Conservation (phyloP, 805 yeast species). For the Schizosaccharomyces japonicus region DNA sequence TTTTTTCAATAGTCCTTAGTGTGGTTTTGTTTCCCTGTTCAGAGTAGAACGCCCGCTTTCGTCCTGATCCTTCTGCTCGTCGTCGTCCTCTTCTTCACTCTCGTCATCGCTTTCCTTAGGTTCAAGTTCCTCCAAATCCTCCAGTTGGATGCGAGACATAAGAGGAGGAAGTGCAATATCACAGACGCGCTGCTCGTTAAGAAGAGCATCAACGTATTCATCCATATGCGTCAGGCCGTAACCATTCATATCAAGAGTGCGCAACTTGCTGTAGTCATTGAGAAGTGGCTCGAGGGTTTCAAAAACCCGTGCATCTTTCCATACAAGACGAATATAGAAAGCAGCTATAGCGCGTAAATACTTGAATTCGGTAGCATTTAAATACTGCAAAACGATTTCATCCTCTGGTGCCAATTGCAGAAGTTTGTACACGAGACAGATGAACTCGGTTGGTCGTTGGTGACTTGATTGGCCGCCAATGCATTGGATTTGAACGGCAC, state of each 20-base stretch:
- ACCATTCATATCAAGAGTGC: constrained; percentile 21
- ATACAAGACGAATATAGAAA: constrained; percentile 29
- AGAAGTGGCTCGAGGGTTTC: constrained; percentile 29
- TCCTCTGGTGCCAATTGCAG: constrained; percentile 49
- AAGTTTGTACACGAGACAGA: constrained; percentile 54
- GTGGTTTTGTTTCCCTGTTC: no score
- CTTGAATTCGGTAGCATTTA: constrained; percentile 48
- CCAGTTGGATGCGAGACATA: constrained; percentile 17
- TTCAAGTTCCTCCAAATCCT: constrained; percentile 17
- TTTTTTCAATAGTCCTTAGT: no score
- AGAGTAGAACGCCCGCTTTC: no score
- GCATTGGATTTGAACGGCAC: constrained; percentile 21
- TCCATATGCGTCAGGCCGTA: constrained; percentile 36
- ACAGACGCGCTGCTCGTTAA: constrained; percentile 34
- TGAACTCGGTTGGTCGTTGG: constrained; percentile 43
- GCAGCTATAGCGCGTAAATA: constrained; percentile 43
- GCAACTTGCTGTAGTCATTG: constrained; percentile 46
- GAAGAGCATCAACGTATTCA: constrained; percentile 42
- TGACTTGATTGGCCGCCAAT: constrained; percentile 36
- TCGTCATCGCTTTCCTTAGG: constrained; percentile 8
- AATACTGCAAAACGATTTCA: constrained; percentile 31
- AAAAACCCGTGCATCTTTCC: constrained; percentile 25
- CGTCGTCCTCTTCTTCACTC: background rate
- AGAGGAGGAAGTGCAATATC: constrained; percentile 55
- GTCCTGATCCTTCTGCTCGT: no score